Evolutionary conservation across 2,329 filamentous ascomycete species (phyloP).

Genomic region (Diplodia scrobiculata): DNA sequence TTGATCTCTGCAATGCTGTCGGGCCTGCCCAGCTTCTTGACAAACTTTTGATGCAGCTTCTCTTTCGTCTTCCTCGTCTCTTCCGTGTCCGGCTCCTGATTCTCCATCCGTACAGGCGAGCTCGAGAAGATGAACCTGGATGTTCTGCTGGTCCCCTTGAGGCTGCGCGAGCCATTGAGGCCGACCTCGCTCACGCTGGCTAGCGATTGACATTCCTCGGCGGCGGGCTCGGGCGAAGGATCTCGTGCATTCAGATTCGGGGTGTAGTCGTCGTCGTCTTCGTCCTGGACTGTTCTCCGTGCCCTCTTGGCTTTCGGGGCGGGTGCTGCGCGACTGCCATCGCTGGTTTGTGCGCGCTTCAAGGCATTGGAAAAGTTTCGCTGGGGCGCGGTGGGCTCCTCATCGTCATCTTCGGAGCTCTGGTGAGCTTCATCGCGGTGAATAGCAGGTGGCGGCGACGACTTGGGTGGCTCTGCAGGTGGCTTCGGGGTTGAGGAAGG

Average conservation of each 20-base stretch:
- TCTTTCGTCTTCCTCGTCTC: conserved; percentile 62
- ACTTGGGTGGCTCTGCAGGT: not conserved
- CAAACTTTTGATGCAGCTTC: conserved; percentile 78
- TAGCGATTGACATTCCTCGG: conserved; percentile 34
- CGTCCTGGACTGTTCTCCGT: conserved; percentile 29
- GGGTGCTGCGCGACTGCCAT: not conserved
- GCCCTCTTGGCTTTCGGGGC: conserved; percentile 17
- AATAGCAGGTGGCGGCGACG: not conserved
- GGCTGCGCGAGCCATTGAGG: conserved; percentile 39
- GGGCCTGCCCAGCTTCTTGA: conserved; percentile 84
- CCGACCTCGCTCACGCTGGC: conserved; percentile 34
- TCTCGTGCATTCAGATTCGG: conserved; percentile 41
- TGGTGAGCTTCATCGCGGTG: not conserved
- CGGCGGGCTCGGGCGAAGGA: not conserved
- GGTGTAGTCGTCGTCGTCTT: conserved; percentile 46
- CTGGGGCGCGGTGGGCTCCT: conserved; percentile 4
- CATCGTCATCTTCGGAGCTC: conserved; percentile 2
- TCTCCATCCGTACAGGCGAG: conserved; percentile 44
- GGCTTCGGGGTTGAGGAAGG: conserved; percentile 40
- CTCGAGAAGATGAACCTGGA: conserved; percentile 63
- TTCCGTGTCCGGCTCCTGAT: conserved; percentile 53
- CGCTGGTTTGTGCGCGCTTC: conserved; percentile 52
- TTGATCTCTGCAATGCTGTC: conserved; percentile 74
- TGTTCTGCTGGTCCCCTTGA: conserved; percentile 53
- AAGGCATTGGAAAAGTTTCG: conserved; percentile 37